A percentile compares a stretch with the other conserved stretches of the same genome.
Evolutionary conservation across 164 flowering plant species (phyloP).

Genomic region (Annona squamosa): DNA sequence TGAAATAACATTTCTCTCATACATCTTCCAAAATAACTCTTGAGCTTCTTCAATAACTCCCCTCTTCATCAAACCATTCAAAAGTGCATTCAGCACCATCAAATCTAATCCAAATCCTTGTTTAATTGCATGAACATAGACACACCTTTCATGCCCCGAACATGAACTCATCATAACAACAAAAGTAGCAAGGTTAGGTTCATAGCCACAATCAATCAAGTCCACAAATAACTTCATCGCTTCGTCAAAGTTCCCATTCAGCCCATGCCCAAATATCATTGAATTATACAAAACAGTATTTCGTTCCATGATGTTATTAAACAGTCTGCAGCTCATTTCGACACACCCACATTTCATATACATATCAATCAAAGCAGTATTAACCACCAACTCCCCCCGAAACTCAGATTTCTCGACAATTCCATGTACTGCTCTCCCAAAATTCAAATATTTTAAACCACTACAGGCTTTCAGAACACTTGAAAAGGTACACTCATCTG

Average conservation of each 20-base stretch:
- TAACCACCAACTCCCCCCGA: constrained; percentile 14
- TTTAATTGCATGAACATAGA: constrained; percentile 21
- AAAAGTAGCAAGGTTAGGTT: constrained; percentile 22
- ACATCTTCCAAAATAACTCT: constrained; percentile 19
- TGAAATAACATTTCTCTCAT: constrained; percentile 21
- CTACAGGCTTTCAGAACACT: constrained; percentile 23
- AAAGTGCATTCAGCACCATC: constrained; percentile 20
- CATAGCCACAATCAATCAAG: constrained; percentile 31
- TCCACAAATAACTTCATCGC: constrained; percentile 44
- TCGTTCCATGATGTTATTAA: constrained; percentile 37
- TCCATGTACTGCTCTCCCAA: constrained; percentile 24
- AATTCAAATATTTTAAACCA: constrained; percentile 12
- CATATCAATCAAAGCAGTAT: constrained; percentile 24
- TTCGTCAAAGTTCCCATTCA: constrained; percentile 53
- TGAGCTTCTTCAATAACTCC: constrained; percentile 20
- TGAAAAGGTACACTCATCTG: constrained; percentile 21
- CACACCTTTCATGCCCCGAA: constrained; percentile 13
- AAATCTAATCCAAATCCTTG: constrained; percentile 16
- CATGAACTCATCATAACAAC: constrained; percentile 17
- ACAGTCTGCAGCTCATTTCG: constrained; percentile 49
- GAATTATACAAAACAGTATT: constrained; percentile 82
- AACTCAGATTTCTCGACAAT: constrained; percentile 18
- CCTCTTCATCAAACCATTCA: constrained; percentile 19
- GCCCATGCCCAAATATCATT: constrained; percentile 75
- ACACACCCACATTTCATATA: constrained; percentile 24